These are phyloP conservation scores for Plenodomus biglobosus DNA, from an alignment of 2,329 filamentous ascomycete species.

Conservation along the genomic window DNA sequence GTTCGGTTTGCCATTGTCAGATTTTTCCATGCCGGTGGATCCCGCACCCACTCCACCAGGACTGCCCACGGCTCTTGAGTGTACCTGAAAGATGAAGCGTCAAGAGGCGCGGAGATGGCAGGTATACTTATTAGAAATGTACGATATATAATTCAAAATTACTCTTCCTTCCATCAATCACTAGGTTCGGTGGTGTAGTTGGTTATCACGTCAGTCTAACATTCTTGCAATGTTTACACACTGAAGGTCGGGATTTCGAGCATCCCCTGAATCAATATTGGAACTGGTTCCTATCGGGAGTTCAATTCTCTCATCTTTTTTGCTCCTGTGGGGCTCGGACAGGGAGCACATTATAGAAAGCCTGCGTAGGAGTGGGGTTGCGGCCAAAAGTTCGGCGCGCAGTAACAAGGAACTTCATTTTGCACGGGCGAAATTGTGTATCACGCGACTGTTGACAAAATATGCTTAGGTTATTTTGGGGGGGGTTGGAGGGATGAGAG, in stretches of 20 bases:
- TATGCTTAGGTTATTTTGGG: too few species aligned
- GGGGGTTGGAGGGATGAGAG: too few species aligned
- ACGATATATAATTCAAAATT: background rate
- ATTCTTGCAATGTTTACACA: slow-evolving; percentile 13
- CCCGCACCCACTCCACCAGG: background rate
- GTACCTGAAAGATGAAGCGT: too few species aligned
- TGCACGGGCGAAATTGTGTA: too few species aligned
- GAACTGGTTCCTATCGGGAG: background rate
- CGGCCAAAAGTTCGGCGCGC: too few species aligned
- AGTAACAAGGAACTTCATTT: too few species aligned
- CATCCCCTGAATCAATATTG: slow-evolving; percentile 7
- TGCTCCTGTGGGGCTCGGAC: background rate
- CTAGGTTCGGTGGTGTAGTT: slow-evolving; percentile 46
- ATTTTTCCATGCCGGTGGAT: background rate
- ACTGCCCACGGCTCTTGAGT: too few species aligned
- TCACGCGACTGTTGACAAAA: too few species aligned
- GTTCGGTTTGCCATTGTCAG: background rate
- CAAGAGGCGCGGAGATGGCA: too few species aligned
- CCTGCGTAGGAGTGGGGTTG: too few species aligned
- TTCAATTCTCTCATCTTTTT: slow-evolving; percentile 1
- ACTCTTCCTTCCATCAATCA: background rate
- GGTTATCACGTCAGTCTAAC: slow-evolving; percentile 54
- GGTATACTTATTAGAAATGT: too few species aligned
- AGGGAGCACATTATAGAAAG: too few species aligned
- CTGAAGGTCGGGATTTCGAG: slow-evolving; percentile 45